Base-by-base conservation (phyloP, 2,329 filamentous ascomycete species). In the Fusarium secorum region DNA sequence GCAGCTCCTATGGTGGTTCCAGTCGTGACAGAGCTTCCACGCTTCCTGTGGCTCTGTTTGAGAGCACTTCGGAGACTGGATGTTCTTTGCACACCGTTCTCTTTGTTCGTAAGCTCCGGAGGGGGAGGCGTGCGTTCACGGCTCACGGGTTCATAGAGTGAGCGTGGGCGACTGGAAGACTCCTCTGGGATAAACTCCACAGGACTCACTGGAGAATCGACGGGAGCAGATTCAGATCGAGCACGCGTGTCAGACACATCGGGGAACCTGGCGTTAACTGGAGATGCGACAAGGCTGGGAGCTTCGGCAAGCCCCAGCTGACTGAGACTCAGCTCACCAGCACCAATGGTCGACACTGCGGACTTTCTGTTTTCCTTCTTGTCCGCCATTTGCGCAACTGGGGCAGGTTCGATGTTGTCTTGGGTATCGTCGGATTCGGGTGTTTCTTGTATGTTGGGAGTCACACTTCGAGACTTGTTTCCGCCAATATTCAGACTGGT, bases 311-410 rank as follows among this genome's bases (percentile, higher is more conserved):
- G 93, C 36, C 95, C 95, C 44, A 98, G 85, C 77, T 97, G 93
- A 75, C 93, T 94, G 61, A 98, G 86, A 79, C 93, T 97, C 51
- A 99, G 84, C 77, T 98, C 93, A 9, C 96, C 96, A 75, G 89
- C 90, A 17, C 96, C 96, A 53, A 99, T 85, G 2, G 96, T 98
- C 77, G 95, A 94, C 4, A 98, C 88, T 3, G 96, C 94, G 17
- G 90, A 89, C 73, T 94, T 90, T 75, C 90, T 92, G 66, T 87
- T 86, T 60, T 85, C 85, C 79, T 83, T 84, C 60, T 74, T 80
- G 54, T 73, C 61, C 38, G 64, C 39, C 57, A 75, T 69, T 44
- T 77, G 82, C 14, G 79, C 77, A 17, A 82, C 79, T n/a, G 71
- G 63, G 15, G 62, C 53, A 46, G 83, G 79, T 63, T 85, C 83